These are phyloP conservation scores for Harringtonia aguacate DNA, from an alignment of 2,329 filamentous ascomycete species.

Conservation along the genomic window DNA sequence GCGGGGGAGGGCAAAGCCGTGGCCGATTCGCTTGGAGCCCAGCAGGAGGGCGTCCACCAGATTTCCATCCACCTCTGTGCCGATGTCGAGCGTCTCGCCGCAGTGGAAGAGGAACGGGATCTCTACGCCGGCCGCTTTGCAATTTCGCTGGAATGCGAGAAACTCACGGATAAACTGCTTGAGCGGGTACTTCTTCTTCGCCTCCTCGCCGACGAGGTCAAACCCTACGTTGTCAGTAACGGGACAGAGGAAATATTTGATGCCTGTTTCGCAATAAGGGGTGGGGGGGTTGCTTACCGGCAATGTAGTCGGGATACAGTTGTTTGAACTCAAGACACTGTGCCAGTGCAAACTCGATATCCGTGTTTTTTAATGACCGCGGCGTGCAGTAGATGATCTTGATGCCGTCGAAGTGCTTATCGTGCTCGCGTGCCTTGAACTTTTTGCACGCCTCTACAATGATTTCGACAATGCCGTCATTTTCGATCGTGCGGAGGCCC, in stretches of 20 bases:
- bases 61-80: slow-evolving; percentile 55
- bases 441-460: slow-evolving; percentile 42
- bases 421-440: slow-evolving; percentile 28
- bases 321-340: slow-evolving; percentile 53
- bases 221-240: slow-evolving; percentile 38
- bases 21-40: slow-evolving; percentile 58
- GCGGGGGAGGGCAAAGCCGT: slow-evolving; percentile 58
- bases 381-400: slow-evolving; percentile 66
- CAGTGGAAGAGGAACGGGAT: slow-evolving; percentile 71
- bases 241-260: too few species aligned
- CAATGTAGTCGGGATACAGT: slow-evolving; percentile 47
- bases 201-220: slow-evolving; percentile 60
- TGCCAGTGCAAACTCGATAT: slow-evolving; percentile 41
- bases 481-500: slow-evolving; percentile 39
- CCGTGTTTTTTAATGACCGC: slow-evolving; percentile 39
- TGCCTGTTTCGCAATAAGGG: too few species aligned
- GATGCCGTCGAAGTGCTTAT: slow-evolving; percentile 47
- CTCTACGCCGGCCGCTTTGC: slow-evolving; percentile 32
- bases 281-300: too few species aligned
- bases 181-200: slow-evolving; percentile 49
- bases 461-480: slow-evolving; percentile 48
- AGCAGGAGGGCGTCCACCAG: slow-evolving; percentile 58
- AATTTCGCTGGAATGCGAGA: slow-evolving; percentile 42
- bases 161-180: slow-evolving; percentile 44
- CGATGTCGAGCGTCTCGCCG: slow-evolving; percentile 61